phyloP scores from a whole-genome alignment of 768 basidiomycete genomes.

The Leccinum fibrillosum region DNA sequence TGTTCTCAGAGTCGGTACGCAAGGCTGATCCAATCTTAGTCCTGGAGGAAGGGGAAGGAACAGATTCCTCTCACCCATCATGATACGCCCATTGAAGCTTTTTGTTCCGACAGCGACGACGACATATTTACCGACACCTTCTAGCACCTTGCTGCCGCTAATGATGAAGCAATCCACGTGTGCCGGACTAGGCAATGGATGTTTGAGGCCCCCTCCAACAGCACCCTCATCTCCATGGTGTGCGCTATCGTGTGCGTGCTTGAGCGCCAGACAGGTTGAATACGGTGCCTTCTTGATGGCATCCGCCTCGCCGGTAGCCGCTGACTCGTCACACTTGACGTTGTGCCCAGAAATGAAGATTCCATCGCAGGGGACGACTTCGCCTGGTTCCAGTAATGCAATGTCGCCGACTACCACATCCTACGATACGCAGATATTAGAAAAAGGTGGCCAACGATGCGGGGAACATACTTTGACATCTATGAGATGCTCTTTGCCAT shows the following conservation, averaged over 20 bases:
- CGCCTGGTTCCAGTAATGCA: conserved; percentile 89
- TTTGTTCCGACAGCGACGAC: conserved; percentile 89
- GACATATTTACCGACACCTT: conserved; percentile 92
- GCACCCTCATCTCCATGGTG: conserved; percentile 22
- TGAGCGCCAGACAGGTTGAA: conserved; percentile 62
- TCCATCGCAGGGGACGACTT: conserved; percentile 95
- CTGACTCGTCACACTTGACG: conserved; percentile 93
- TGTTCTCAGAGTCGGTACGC: conserved; percentile 81
- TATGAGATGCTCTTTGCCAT: conserved; percentile 65
- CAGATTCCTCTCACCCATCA: conserved; percentile 72
- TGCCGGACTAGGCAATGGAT: conserved; percentile 16
- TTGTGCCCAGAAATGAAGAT: conserved; percentile 91
- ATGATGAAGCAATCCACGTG: conserved; percentile 92
- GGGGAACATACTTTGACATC: conserved; percentile 67
- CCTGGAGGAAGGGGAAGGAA: background rate
- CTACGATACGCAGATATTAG: conserved; percentile 37
- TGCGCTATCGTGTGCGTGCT: conserved; percentile 30
- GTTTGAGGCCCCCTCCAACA: conserved; percentile 22
- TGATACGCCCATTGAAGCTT: conserved; percentile 94
- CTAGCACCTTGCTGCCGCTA: conserved; percentile 88
- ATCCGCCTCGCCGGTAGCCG: conserved; percentile 95
- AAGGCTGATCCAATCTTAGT: conserved; percentile 52
- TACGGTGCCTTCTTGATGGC: conserved; percentile 87
- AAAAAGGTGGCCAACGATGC: background rate
- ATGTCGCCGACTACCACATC: conserved; percentile 95